Evolutionary conservation across 345 rosid species (phyloP), one percentile per base, ranked within the genome.

Genomic region (Brassica cretica): DNA sequence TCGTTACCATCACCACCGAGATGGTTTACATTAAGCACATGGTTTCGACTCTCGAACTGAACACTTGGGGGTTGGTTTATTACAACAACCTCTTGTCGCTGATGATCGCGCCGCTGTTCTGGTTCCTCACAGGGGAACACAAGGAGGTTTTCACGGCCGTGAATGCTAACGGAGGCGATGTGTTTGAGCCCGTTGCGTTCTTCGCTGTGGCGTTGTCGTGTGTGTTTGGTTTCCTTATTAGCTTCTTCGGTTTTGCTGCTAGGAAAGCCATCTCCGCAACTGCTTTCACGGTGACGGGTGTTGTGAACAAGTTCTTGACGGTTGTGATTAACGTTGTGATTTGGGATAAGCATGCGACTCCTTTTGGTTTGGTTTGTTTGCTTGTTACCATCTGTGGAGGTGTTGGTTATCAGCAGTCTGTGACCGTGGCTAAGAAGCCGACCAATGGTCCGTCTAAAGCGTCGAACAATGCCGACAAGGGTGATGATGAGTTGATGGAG

Each of bases 381-480:
- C 56, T 51, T 51, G 56, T 51, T n/a, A 51, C 56, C 1, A 51
- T 51, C 18, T 51, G 56, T 51, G 56, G 56, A 5, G 56, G 56
- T n/a, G 56, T 51, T n/a, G 56, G 56, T n/a, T 51, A 51, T 51
- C 56, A 51, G 56, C 56, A 51, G 56, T 51, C 56, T 15, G 56
- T 51, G 16, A 51, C 56, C 0, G 3, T n/a, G 8, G 56, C 3
- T n/a, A 51, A 51, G 56, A 51, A 51, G 56, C 56, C 56, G 56
- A 51, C 56, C 19, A 51, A 51, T 51, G 56, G 56, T 51, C 56
- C 56, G 19, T 41, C 51, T 10, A 3, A 33, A 33, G 37, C 8
- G 37, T 41, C 14, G 14, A 41, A 49, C 18, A 14, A 51, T 51
- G 56, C 16, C 19, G 16, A 46, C 19, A 51, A 51, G 56, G 19